A percentile compares a stretch with the other conserved stretches of the same genome.
Evolutionary conservation across 148 eudicot species (phyloP).

Genomic region (Rhododendron ovatum): DNA sequence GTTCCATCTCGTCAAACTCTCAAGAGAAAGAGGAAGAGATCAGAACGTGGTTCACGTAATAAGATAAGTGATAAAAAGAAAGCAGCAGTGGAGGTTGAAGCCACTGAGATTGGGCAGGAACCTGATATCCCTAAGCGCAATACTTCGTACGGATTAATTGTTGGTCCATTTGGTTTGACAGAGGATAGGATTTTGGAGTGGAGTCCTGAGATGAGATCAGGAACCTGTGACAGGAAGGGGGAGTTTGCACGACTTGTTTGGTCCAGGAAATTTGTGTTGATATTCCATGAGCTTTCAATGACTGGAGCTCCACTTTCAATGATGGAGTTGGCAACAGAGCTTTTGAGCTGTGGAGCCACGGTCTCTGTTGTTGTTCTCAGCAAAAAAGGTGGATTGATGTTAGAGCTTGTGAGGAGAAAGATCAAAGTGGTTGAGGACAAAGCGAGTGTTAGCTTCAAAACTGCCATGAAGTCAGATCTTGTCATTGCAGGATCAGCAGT

Average conservation of each 20-base stretch:
- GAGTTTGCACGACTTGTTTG: slow-evolving; percentile 89
- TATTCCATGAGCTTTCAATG: slow-evolving; percentile 94
- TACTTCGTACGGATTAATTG: slow-evolving; percentile 67
- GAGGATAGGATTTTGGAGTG: slow-evolving; percentile 85
- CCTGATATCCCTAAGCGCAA: slow-evolving; percentile 66
- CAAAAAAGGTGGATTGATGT: slow-evolving; percentile 82
- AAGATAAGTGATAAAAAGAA: slow-evolving; percentile 38
- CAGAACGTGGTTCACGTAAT: slow-evolving; percentile 40
- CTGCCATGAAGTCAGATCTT: slow-evolving; percentile 93
- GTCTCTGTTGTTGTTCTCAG: slow-evolving; percentile 84
- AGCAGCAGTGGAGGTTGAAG: slow-evolving; percentile 19
- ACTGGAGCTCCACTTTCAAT: slow-evolving; percentile 98
- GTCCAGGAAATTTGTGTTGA: slow-evolving; percentile 88
- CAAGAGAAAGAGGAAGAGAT: slow-evolving; percentile 35
- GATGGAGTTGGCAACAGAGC: slow-evolving; percentile 94
- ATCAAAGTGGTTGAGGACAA: slow-evolving; percentile 84
- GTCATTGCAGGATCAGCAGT: slow-evolving; percentile 98
- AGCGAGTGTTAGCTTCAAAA: slow-evolving; percentile 77
- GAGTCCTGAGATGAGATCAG: slow-evolving; percentile 91
- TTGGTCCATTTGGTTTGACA: slow-evolving; percentile 84
- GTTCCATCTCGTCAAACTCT: slow-evolving; percentile 25
- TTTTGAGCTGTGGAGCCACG: slow-evolving; percentile 95
- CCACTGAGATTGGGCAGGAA: slow-evolving; percentile 42
- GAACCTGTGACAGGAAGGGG: slow-evolving; percentile 90
- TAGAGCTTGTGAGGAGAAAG: slow-evolving; percentile 78